Evolutionary conservation across 768 basidiomycete species (phyloP).

Genomic region (Nidula microcarpa): DNA sequence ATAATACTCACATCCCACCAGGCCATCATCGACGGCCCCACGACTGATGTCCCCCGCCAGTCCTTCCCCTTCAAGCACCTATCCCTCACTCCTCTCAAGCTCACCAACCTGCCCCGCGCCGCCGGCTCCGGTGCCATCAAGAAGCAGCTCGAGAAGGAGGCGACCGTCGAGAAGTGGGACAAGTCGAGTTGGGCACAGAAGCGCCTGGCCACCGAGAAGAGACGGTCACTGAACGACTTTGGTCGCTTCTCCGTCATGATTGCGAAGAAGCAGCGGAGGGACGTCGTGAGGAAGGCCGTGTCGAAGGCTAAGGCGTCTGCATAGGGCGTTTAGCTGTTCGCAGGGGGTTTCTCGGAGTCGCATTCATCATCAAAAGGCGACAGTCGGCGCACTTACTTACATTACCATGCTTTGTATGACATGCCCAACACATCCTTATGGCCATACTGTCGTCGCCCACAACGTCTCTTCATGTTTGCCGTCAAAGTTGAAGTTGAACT

Average conservation of each 20-base stretch:
- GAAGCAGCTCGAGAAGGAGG: constrained; percentile 87
- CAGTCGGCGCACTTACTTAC: too few relatives aligned
- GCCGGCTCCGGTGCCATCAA: constrained; percentile 80
- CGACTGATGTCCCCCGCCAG: constrained; percentile 90
- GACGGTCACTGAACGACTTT: constrained; percentile 84
- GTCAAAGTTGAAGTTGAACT: too few relatives aligned
- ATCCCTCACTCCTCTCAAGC: constrained; percentile 80
- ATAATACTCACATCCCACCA: constrained; percentile 21
- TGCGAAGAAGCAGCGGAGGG: constrained; percentile 84
- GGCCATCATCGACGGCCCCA: constrained; percentile 96
- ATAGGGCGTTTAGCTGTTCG: neutral
- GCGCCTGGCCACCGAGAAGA: constrained; percentile 68
- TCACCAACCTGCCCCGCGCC: constrained; percentile 82
- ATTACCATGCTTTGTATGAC: too few relatives aligned
- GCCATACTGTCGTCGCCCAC: too few relatives aligned
- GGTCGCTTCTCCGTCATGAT: constrained; percentile 86
- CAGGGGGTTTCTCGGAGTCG: too few relatives aligned
- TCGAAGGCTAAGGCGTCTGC: constrained; percentile 36
- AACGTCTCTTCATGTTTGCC: too few relatives aligned
- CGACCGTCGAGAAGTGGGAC: constrained; percentile 83
- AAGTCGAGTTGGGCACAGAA: constrained; percentile 86
- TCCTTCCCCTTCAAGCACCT: constrained; percentile 89
- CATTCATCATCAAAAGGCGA: too few relatives aligned
- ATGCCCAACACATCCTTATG: too few relatives aligned
- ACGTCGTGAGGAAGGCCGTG: constrained; percentile 69